A percentile compares a stretch with the other conserved stretches of the same genome.
Evolutionary conservation across 345 rosid genomes (phyloP).

Genomic region (Populus euphratica): DNA sequence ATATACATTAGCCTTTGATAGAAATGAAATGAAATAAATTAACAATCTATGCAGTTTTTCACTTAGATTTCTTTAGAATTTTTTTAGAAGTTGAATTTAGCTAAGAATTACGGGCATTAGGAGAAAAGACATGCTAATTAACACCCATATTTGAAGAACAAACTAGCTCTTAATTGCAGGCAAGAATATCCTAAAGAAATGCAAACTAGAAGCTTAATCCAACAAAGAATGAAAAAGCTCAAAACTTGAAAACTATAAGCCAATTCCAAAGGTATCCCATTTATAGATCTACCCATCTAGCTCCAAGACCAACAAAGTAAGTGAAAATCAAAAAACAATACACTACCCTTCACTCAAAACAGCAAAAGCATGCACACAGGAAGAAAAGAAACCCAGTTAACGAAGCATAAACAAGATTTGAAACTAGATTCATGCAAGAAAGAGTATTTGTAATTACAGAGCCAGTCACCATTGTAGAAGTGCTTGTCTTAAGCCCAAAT

Average conservation of each 20-base stretch:
- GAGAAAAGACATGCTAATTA: background rate
- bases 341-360: background rate
- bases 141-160: background rate
- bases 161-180: background rate
- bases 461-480: constrained; percentile 93
- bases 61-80: background rate
- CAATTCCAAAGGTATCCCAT: constrained; percentile 7
- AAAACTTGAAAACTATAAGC: background rate
- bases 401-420: constrained; percentile 29
- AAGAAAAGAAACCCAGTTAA: background rate
- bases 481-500: constrained; percentile 76
- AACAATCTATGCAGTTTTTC: background rate
- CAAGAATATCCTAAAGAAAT: background rate
- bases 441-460: constrained; percentile 47
- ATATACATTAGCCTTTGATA: background rate
- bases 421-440: constrained; percentile 5
- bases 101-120: background rate
- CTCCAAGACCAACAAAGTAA: constrained; percentile 3
- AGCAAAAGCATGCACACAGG: background rate
- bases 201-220: background rate
- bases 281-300: constrained; percentile 29
- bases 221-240: constrained; percentile 6
- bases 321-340: background rate
- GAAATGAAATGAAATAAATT: background rate
- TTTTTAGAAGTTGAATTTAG: constrained; percentile 8